phyloP scores from a whole-genome alignment of 805 yeast species.

The Candida patagonica region DNA sequence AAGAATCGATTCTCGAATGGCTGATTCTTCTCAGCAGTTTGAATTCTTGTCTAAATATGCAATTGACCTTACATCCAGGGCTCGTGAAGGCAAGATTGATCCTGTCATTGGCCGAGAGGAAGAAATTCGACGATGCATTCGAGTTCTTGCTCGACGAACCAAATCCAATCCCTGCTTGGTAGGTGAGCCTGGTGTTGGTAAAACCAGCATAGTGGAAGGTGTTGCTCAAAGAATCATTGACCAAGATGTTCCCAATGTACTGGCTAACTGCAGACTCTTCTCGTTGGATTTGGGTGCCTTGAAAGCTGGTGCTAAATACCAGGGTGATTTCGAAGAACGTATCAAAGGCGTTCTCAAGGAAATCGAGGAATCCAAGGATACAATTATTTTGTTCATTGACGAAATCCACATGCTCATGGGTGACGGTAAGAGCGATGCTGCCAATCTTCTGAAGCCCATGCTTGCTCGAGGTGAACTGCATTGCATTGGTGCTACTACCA shows the following conservation, averaged over 20 bases:
- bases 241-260: conserved; percentile 85
- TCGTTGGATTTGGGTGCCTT: conserved; percentile 92
- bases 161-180: conserved; percentile 94
- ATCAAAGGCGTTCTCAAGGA: conserved; percentile 93
- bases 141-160: conserved; percentile 93
- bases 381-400: conserved; percentile 88
- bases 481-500: conserved; percentile 97
- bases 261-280: conserved; percentile 71
- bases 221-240: conserved; percentile 96
- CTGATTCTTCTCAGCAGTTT: conserved; percentile 76
- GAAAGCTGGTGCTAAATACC: conserved; percentile 97
- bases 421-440: conserved; percentile 95
- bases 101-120: conserved; percentile 99
- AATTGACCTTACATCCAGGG: conserved; percentile 85
- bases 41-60: conserved; percentile 89
- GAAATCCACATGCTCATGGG: conserved; percentile 99
- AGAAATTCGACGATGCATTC: conserved; percentile 89
- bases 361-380: conserved; percentile 67
- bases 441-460: conserved; percentile 93
- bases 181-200: conserved; percentile 99
- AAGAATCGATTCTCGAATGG: conserved; percentile 85
- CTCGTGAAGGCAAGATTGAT: conserved; percentile 88
- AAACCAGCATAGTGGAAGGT: conserved; percentile 96
- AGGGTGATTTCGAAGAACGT: conserved; percentile 98
- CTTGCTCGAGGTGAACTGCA: conserved; percentile 93